Percentiles rank a stretch among this genome's conserved stretches.
Evolutionary conservation across 495 filamentous ascomycete species (phyloP).

Genomic region (Penicillium cataractarum): DNA sequence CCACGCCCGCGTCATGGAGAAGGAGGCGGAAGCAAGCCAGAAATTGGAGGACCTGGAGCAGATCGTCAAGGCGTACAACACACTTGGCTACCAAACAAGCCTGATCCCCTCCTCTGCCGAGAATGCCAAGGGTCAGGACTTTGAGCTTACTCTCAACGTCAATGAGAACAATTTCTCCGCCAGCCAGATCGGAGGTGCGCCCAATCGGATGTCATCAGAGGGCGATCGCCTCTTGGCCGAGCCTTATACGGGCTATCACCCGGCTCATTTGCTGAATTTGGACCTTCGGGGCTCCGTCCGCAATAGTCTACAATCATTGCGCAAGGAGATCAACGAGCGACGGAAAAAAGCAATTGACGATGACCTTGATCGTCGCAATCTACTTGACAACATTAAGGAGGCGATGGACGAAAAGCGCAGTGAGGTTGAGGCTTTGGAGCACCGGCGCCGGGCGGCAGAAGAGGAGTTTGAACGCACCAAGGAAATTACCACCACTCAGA

Average conservation of each 20-base stretch:
- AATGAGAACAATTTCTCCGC: conserved; percentile 76
- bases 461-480: conserved; percentile 94
- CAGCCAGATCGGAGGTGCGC: conserved; percentile 67
- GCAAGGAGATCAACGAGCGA: conserved; percentile 87
- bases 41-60: conserved; percentile 89
- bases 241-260: conserved; percentile 81
- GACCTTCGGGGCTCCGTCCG: conserved; percentile 84
- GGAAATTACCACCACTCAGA: conserved; percentile 85
- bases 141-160: conserved; percentile 77
- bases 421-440: conserved; percentile 90
- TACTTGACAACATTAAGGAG: conserved; percentile 90
- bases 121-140: conserved; percentile 83
- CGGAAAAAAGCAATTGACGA: conserved; percentile 79
- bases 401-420: conserved; percentile 90
- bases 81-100: conserved; percentile 87
- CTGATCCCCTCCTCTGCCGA: conserved; percentile 80
- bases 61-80: conserved; percentile 86
- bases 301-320: conserved; percentile 71
- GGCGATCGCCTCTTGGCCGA: conserved; percentile 76
- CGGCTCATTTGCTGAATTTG: conserved; percentile 80
- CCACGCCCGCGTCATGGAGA: conserved; percentile 78
- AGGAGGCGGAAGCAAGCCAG: conserved; percentile 77
- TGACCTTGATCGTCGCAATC: conserved; percentile 87
- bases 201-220: conserved; percentile 53
- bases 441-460: conserved; percentile 79